A percentile compares a stretch with the other conserved stretches of the same genome.
Evolutionary conservation across 129 eudicot species (phyloP).

Genomic region (Flaveria bidentis): DNA sequence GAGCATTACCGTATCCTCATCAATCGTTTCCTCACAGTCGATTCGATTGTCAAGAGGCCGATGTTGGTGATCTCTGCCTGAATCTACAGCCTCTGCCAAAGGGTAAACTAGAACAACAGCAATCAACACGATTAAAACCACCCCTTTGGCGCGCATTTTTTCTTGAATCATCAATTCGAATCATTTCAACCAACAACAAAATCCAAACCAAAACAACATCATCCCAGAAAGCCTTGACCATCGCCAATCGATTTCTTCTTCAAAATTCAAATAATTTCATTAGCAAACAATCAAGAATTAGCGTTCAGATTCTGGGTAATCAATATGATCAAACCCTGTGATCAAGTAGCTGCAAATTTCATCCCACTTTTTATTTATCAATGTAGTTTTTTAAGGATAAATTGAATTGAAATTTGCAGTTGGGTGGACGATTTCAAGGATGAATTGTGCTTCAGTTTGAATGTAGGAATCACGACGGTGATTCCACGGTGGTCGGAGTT

Average conservation of each 20-base stretch:
- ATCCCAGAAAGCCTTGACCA: constrained; percentile 31
- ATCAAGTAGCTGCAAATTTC: background rate
- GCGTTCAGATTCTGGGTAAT: background rate
- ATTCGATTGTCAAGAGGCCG: constrained; percentile 36
- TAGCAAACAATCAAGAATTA: constrained; percentile 11
- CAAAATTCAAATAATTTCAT: constrained; percentile 16
- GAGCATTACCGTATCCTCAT: constrained; percentile 62
- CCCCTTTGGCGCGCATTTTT: constrained; percentile 51
- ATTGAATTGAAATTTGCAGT: too few species aligned
- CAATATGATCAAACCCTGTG: constrained; percentile 10
- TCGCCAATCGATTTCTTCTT: constrained; percentile 28
- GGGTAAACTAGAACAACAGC: constrained; percentile 44
- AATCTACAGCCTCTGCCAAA: constrained; percentile 39
- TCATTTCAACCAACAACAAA: constrained; percentile 29
- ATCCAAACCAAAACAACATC: constrained; percentile 10
- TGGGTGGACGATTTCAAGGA: constrained; percentile 3
- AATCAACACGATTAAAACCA: constrained; percentile 35
- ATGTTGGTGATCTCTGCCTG: constrained; percentile 40
- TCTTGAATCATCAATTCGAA: constrained; percentile 41
- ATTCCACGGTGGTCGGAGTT: background rate
- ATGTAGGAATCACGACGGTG: background rate
- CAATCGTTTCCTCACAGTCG: constrained; percentile 36
- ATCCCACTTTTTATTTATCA: background rate
- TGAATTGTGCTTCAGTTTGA: background rate
- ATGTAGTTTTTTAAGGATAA: constrained; percentile 3